Percentiles rank a stretch among this genome's conserved stretches.
These are phyloP conservation scores for Trametes coccinea DNA, from an alignment of 768 basidiomycete genomes.

Conservation along the genomic window DNA sequence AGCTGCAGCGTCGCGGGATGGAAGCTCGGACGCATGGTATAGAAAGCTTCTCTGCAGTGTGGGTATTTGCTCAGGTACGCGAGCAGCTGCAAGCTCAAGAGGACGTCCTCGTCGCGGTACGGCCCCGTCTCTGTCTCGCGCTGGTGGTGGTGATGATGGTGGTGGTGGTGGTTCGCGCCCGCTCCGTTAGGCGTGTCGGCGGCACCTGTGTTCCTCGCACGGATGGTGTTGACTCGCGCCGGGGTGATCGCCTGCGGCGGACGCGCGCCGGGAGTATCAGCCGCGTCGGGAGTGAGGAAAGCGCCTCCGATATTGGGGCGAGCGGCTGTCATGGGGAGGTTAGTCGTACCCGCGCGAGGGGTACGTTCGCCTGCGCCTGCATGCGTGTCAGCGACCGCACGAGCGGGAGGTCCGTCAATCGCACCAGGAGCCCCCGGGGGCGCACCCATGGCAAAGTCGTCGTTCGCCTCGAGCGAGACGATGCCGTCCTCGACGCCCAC, in stretches of 20 bases:
- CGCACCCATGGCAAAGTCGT: constrained; percentile 88
- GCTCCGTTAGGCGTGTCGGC: not conserved
- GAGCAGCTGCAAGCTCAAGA: constrained; percentile 86
- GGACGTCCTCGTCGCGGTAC: constrained; percentile 92
- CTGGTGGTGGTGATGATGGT: constrained; percentile 34
- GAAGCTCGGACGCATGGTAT: constrained; percentile 81
- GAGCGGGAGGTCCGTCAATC: constrained; percentile 41
- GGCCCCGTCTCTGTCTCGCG: constrained; percentile 53
- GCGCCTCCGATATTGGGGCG: constrained; percentile 1
- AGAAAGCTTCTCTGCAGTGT: constrained; percentile 94
- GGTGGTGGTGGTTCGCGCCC: constrained; percentile 27
- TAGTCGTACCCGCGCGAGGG: constrained; percentile 62
- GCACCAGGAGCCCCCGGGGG: constrained; percentile 92
- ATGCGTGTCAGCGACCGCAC: constrained; percentile 27
- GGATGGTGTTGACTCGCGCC: constrained; percentile 18
- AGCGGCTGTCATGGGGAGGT: constrained; percentile 40
- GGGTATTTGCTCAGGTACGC: constrained; percentile 98
- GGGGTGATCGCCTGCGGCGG: not conserved
- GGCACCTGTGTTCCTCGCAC: constrained; percentile 20
- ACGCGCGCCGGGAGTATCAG: constrained; percentile 7
- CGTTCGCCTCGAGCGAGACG: constrained; percentile 76
- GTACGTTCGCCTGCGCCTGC: constrained; percentile 34
- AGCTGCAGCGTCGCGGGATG: constrained; percentile 63
- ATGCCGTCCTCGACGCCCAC: constrained; percentile 75
- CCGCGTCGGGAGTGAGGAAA: constrained; percentile 3